phyloP scores from a whole-genome alignment of 169 alveolate species.

The Eimeria necatrix region DNA sequence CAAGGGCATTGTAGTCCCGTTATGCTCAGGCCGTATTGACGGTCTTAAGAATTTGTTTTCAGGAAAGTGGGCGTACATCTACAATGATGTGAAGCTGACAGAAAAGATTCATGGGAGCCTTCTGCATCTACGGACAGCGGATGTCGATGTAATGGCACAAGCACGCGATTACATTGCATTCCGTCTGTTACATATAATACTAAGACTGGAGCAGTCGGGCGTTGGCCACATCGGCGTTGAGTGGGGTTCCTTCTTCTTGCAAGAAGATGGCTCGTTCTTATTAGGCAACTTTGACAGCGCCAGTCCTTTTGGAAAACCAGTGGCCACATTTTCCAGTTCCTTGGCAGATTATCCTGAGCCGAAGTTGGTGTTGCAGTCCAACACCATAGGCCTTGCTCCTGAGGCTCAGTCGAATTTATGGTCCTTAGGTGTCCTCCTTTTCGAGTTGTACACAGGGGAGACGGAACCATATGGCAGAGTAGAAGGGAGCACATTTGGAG shows the following conservation, averaged over 20 bases:
- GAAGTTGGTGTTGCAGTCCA: background rate
- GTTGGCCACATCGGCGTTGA: background rate
- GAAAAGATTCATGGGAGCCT: background rate
- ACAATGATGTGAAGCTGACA: background rate
- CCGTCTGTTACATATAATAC: background rate
- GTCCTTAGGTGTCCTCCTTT: constrained; percentile 17
- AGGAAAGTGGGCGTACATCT: background rate
- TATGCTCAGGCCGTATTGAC: background rate
- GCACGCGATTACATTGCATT: background rate
- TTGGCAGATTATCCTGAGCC: background rate
- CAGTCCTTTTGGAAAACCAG: background rate
- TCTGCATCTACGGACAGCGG: too few relatives aligned
- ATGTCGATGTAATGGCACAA: background rate
- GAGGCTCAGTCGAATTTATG: background rate
- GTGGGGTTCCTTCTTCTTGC: background rate
- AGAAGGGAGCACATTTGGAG: background rate
- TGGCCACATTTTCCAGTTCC: background rate
- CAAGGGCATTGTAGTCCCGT: constrained; percentile 2
- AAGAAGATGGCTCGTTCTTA: constrained; percentile 13
- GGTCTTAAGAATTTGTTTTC: background rate
- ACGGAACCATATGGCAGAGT: background rate
- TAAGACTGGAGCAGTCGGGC: background rate
- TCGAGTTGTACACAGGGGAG: background rate
- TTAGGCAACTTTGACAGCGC: constrained; percentile 1
- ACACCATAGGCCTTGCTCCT: background rate